Conservation (phyloP, 2,329 filamentous ascomycete species). For the Colletotrichum horii region DNA sequence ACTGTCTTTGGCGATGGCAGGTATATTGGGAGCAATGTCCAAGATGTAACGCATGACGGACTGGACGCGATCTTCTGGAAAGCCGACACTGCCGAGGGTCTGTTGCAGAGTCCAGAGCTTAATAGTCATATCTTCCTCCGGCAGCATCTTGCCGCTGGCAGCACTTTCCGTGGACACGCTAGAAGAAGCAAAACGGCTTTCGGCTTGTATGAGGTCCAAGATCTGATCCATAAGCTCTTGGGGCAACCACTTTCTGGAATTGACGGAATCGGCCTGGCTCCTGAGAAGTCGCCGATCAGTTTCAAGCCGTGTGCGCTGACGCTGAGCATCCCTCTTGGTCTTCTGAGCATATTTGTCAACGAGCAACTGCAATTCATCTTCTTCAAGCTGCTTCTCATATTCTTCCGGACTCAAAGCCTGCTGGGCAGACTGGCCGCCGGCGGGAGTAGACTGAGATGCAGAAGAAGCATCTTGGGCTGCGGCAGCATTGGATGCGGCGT, state of each 20-base stretch:
- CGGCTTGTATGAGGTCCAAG: slow-evolving; percentile 72
- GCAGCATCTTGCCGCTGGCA: slow-evolving; percentile 55
- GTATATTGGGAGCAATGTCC: slow-evolving; percentile 68
- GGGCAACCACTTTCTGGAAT: slow-evolving; percentile 79
- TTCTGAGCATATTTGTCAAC: slow-evolving; percentile 85
- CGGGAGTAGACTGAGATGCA: slow-evolving; percentile 24
- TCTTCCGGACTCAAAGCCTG: slow-evolving; percentile 79
- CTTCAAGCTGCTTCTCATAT: slow-evolving; percentile 86
- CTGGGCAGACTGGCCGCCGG: slow-evolving; percentile 27
- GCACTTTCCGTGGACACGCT: slow-evolving; percentile 48
- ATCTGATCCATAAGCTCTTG: slow-evolving; percentile 80
- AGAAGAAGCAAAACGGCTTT: slow-evolving; percentile 63
- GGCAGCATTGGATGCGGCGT: not conserved
- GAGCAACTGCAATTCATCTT: slow-evolving; percentile 85
- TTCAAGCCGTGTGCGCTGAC: slow-evolving; percentile 79
- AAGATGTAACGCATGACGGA: slow-evolving; percentile 71
- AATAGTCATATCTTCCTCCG: slow-evolving; percentile 80
- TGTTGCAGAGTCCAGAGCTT: slow-evolving; percentile 86
- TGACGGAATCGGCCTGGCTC: slow-evolving; percentile 75
- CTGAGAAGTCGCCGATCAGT: slow-evolving; percentile 86
- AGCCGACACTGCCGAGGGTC: slow-evolving; percentile 71
- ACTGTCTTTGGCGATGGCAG: slow-evolving; percentile 62
- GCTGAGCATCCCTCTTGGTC: slow-evolving; percentile 77
- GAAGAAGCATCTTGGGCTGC: slow-evolving; percentile 30
- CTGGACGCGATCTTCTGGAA: slow-evolving; percentile 67